Evolutionary conservation across 306 rosid genomes (phyloP), one percentile per base, ranked within the genome.

Genomic region (Styphnolobium japonicum): DNA sequence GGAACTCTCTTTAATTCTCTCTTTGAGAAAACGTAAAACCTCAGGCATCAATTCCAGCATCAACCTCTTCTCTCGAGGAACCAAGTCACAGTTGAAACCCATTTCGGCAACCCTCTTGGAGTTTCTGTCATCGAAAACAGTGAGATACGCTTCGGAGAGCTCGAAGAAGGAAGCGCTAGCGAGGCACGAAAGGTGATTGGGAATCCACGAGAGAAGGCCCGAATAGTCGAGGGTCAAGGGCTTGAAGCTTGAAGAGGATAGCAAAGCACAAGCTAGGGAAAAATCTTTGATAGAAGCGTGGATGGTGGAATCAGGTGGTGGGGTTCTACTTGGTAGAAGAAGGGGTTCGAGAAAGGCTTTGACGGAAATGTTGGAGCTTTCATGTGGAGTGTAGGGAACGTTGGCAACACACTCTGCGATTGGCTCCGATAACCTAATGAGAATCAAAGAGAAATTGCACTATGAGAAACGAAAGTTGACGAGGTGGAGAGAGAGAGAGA

Each of bases 151-250:
- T 61, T 49, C 14, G 1, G 98, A 88, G 67, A 95, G 76, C 4
- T 81, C 58, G 58, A 23, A 77, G 39, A 92, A 60, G 2, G 98
- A 87, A 22, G 78, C 52, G 11, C 81, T 86, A 0, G 94, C 92
- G 1, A 79, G 84, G 12, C 71, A 55, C 0, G 93, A 84, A 25
- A 95, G 87, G 75, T 75, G 71, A 29, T 40, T 4, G 21, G 97
- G 92, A 12, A 95, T 85, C 97, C 98, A 95, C 16, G 94, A 86
- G 78, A 92, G 81, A 49, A 95, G 85, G 66, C 15, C 42, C 12
- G 67, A 80, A 11, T 69, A 36, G n/a, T 81, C 91, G 48, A 74
- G 71, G 22, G 82, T 45, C 37, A 92, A 75, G 81, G 81, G 85
- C 14, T 67, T 74, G 60, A 73, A 33, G 37, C 74, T 27, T 33